Evolutionary conservation across 805 yeast species (phyloP).

Genomic region (Pichia insulana): DNA sequence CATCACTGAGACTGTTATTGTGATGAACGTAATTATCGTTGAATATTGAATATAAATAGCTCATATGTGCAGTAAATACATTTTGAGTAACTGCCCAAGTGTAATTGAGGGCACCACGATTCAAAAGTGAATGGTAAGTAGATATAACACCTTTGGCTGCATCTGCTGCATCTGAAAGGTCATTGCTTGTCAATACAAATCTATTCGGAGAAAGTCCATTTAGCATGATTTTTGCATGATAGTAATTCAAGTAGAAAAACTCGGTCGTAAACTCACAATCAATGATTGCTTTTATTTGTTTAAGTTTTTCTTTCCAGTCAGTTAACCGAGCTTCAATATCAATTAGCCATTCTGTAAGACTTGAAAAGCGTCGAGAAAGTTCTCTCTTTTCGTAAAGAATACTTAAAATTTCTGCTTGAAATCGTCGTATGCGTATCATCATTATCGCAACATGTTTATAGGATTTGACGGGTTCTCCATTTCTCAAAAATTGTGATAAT

Average conservation of each 20-base stretch:
- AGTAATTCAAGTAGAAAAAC: slow-evolving; percentile 66
- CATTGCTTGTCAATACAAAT: slow-evolving; percentile 42
- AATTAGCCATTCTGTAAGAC: slow-evolving; percentile 54
- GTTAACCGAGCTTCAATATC: slow-evolving; percentile 45
- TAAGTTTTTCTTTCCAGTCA: slow-evolving; percentile 52
- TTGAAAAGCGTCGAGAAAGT: slow-evolving; percentile 52
- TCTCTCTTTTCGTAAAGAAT: slow-evolving; percentile 64
- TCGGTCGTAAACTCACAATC: slow-evolving; percentile 67
- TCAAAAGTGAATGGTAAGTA: slow-evolving; percentile 50
- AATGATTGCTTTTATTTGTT: slow-evolving; percentile 48
- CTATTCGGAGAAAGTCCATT: slow-evolving; percentile 75
- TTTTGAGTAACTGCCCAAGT: slow-evolving; percentile 94
- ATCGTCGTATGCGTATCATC: slow-evolving; percentile 58
- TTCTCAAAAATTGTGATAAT: slow-evolving; percentile 3
- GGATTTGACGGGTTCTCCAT: slow-evolving; percentile 30
- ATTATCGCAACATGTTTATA: slow-evolving; percentile 62
- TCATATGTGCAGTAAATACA: slow-evolving; percentile 81
- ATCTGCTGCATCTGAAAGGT: slow-evolving; percentile 47
- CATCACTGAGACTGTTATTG: slow-evolving; percentile 37
- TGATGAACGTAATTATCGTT: slow-evolving; percentile 49
- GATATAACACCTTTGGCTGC: slow-evolving; percentile 61
- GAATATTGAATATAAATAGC: slow-evolving; percentile 69
- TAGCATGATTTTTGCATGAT: slow-evolving; percentile 62
- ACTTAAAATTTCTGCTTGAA: slow-evolving; percentile 72
- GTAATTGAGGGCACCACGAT: slow-evolving; percentile 58